Base-by-base conservation (phyloP, 2,329 filamentous ascomycete genomes). In the Alternaria incomplexa region DNA sequence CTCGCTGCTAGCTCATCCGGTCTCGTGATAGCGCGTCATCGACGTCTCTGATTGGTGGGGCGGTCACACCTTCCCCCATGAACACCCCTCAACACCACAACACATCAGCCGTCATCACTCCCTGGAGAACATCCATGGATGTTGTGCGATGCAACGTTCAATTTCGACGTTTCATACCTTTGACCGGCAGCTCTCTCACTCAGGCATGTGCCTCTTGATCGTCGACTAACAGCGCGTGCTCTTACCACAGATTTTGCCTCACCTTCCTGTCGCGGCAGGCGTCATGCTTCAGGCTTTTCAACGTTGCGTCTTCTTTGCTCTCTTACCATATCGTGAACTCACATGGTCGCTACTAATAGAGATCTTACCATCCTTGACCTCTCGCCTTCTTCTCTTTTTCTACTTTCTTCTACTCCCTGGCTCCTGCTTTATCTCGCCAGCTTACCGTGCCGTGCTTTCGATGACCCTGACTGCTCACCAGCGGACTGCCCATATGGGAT, bases 1-100 rank as follows among this genome's bases (percentile, higher is more conserved):
- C 55, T 58, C 40, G 30, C 10, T 44, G 62, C 65, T 71, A 66
- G 67, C 65, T 71, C 62, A 68, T 66, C 66, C 25, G 17, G 52
- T 66, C 62, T 22, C 61, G 65, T 66, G 63, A 67, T 48, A 51
- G 44, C 63, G 65, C 55, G 65, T 53, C 46, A 54, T 52, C 17
- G 47, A 32, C 58, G 62, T 40, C 50, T 40, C 30, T 59, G 60
- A 62, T 59, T 59, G 60, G 60, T 13, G 40, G 30, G 26, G 12
- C n/a, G 12, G n/a, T 45, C 26, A 26, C 47, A 25, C 17, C 28
- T 54, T 53, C 56, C 51, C 48, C 53, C 28, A 40, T 4, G 2
- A 52, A 28, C 50, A 40, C 47, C 53, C 61, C 15, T 58, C 43
- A 62, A 63, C 44, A 66, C 40, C 30, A 47, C 15, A 60, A 56